Base-by-base conservation (phyloP, 208 protist genomes). In the Leishmania tropica region DNA sequence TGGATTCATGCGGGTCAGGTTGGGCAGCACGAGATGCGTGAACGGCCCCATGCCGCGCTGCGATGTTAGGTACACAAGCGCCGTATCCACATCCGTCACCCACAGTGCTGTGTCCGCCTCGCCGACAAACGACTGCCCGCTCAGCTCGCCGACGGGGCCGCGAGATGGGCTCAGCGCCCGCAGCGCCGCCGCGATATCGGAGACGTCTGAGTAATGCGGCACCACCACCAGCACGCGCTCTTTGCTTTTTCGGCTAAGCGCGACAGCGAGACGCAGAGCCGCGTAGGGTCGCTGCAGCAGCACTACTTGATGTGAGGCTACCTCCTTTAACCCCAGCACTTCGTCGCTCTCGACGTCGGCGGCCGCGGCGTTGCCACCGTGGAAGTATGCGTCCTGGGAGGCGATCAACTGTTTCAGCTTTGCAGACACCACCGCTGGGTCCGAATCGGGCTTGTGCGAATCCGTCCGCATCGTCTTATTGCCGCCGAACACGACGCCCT, bases 11-110 rank as follows among this genome's bases (percentile, higher is more conserved):
- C 81, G 87, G 28, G 83, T 88, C 31, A 92, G 71, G 64, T 85
- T 89, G 37, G 93, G 95, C 35, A 98, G 78, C 37, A 98, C 85
- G 60, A 97, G 82, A 83, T 98, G 93, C 45, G 95, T 96, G 89
- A 97, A 97, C 31, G 93, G 93, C 19, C 88, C 85, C 64, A 96
- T 87, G n/a, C 85, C 87, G 42, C 82, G 60, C 84, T 95, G 84
- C 48, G 87, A 84, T 76, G 86, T 85, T 62, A 98, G 75, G 81
- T 94, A 96, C 17, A 96, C 74, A 13, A 96, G 81, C 35, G 93
- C 93, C 24, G 90, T 94, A 80, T 96, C 92, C 37, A 94, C 91
- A 82, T 85, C 90, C 31, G 92, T 91, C 42, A 98, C 95, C 95
- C 95, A 98, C 58, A 96, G 80, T 19, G 64, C 51, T 64, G 85